Evolutionary conservation across 352 stramenopile species (phyloP), one percentile per base, ranked within the genome.

Genomic region (Pythium apleroticum): DNA sequence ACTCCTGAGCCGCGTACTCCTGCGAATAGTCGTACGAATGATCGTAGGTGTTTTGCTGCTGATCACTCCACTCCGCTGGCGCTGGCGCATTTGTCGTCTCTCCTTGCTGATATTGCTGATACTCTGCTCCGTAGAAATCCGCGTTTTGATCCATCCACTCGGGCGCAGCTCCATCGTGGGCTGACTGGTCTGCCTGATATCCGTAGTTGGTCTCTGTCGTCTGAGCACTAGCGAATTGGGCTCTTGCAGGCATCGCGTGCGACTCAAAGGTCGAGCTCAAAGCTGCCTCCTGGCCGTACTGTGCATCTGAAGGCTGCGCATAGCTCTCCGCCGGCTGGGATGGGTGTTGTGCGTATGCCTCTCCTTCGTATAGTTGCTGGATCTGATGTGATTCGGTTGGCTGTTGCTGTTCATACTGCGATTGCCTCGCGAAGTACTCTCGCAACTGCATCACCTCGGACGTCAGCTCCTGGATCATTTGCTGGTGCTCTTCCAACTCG

Each of bases 381-480:
- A 24, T 3, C 48, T 54, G 25, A 0, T 54, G 20, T 33, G 39
- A 17, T 22, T 46, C 4, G 39, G 39, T 46, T 5, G n/a, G 14
- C 10, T 37, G 48, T 17, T 54, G 11, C 1, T 28, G 37, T 2
- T 46, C 37, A 12, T 41, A 46, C 54, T 57, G 27, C 17, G 7
- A 24, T 22, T 54, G 48, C 27, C 27, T 24, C 3, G 53, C 43
- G 2, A 61, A 19, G 9, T 67, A 52, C 27, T 65, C 48, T 15
- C 60, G 54, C 5, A 72, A 41, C 20, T 37, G 30, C 14, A 37
- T 31, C 2, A 74, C 58, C 20, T 74, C 71, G 19, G 62, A 70
- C 45, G 75, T 79, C 2, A 89, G 68, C 48, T 74, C 61, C 24
- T 89, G 49, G 25, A 77, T 71, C 52, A 72, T 58, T 5, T 57